Evolutionary conservation across 306 rosid species (phyloP).

Genomic region (Parietaria judaica): DNA sequence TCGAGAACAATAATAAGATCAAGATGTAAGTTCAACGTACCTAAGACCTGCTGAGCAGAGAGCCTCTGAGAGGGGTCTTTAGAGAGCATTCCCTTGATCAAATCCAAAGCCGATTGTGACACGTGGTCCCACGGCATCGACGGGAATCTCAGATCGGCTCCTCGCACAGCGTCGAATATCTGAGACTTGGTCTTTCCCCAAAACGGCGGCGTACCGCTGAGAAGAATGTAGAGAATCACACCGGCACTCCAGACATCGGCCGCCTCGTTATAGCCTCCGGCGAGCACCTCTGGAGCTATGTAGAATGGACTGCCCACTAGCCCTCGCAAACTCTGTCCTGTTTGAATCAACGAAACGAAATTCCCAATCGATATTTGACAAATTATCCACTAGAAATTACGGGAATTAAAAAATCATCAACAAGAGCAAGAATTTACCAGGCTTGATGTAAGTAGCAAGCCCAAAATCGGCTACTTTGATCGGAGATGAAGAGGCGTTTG

Average conservation of each 20-base stretch:
- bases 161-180: constrained; percentile 72
- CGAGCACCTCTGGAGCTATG: constrained; percentile 82
- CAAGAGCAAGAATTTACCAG: constrained; percentile 39
- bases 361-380: constrained; percentile 8
- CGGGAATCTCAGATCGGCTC: constrained; percentile 65
- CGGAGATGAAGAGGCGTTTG: constrained; percentile 62
- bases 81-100: constrained; percentile 67
- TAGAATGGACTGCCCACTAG: constrained; percentile 90
- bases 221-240: constrained; percentile 73
- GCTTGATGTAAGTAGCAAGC: constrained; percentile 80
- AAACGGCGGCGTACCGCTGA: constrained; percentile 78
- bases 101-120: constrained; percentile 60
- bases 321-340: constrained; percentile 82
- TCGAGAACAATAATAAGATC: not conserved
- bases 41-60: constrained; percentile 64
- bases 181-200: constrained; percentile 85
- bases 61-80: constrained; percentile 63
- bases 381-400: constrained; percentile 5
- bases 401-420: constrained; percentile 17
- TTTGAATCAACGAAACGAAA: constrained; percentile 18
- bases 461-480: constrained; percentile 85
- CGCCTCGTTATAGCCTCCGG: constrained; percentile 77
- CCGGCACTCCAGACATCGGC: constrained; percentile 92
- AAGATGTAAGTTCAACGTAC: constrained; percentile 28
- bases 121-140: constrained; percentile 54